A percentile compares a stretch with the other conserved stretches of the same genome.
These are phyloP conservation scores for Coniferiporia weirii DNA, from an alignment of 1,284 basidiomycete species.

Conservation along the genomic window DNA sequence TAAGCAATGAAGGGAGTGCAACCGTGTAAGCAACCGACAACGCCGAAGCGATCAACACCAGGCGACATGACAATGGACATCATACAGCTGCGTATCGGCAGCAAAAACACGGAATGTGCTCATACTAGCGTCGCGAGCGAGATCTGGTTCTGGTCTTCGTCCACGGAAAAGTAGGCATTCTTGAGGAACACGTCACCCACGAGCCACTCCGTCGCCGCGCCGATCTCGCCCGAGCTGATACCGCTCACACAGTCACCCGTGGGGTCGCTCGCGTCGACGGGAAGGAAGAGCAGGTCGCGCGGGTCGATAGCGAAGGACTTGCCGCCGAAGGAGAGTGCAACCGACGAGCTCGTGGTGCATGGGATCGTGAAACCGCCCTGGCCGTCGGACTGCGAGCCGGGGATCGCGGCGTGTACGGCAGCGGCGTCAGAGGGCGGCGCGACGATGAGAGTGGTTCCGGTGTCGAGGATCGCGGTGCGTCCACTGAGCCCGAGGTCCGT, in stretches of 20 bases:
- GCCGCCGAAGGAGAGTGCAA: constrained; percentile 69
- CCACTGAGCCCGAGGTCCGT: constrained; percentile 45
- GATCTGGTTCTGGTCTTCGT: constrained; percentile 63
- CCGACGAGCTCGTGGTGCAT: constrained; percentile 59
- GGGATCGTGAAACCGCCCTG: constrained; percentile 74
- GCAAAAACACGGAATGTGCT: neutral
- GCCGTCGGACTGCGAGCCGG: constrained; percentile 54
- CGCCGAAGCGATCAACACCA: neutral
- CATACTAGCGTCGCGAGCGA: constrained; percentile 57
- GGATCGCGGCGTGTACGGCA: constrained; percentile 53
- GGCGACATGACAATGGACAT: neutral
- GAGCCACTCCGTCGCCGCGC: constrained; percentile 67
- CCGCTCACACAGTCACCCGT: constrained; percentile 70
- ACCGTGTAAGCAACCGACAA: neutral
- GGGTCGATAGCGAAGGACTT: constrained; percentile 59
- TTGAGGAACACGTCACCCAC: constrained; percentile 73
- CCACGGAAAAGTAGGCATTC: constrained; percentile 75
- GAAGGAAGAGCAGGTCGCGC: constrained; percentile 66
- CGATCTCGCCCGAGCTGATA: constrained; percentile 62
- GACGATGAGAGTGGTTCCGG: constrained; percentile 69
- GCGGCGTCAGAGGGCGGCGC: constrained; percentile 55
- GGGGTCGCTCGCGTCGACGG: constrained; percentile 55
- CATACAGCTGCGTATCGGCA: neutral
- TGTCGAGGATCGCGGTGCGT: constrained; percentile 75
- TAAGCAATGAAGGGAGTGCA: neutral